Percentiles rank a stretch among this genome's conserved stretches.
These are phyloP conservation scores for Cercospora beticola DNA, from an alignment of 2,329 filamentous ascomycete species.

Conservation along the genomic window DNA sequence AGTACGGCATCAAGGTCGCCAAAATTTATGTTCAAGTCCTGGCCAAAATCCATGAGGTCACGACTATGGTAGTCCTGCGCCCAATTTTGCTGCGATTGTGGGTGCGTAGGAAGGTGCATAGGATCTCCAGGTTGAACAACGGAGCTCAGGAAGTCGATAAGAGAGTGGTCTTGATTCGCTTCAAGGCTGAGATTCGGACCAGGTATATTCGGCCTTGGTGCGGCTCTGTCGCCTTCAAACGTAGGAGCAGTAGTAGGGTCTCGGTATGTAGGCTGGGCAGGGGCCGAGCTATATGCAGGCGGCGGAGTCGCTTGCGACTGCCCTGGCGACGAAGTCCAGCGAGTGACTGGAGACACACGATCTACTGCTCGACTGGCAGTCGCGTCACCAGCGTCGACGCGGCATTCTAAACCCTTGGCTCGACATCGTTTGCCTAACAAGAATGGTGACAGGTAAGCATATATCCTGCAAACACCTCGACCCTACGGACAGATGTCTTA, in stretches of 20 bases:
- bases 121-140: slow-evolving; percentile 18
- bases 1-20: slow-evolving; percentile 24
- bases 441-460: background rate
- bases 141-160: slow-evolving; percentile 21
- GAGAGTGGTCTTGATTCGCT: slow-evolving; percentile 18
- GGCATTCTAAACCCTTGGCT: slow-evolving; percentile 24
- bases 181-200: background rate
- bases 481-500: background rate
- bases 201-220: slow-evolving; percentile 1
- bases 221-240: background rate
- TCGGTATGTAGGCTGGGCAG: background rate
- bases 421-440: slow-evolving; percentile 18
- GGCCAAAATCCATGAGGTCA: slow-evolving; percentile 28
- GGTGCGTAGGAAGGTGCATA: background rate
- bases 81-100: slow-evolving; percentile 16
- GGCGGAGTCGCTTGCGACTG: slow-evolving; percentile 1
- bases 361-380: background rate
- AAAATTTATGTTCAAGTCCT: slow-evolving; percentile 26
- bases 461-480: background rate
- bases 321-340: slow-evolving; percentile 12
- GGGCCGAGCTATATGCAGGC: background rate
- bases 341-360: slow-evolving; percentile 7
- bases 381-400: slow-evolving; percentile 15
- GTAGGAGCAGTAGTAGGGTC: background rate
- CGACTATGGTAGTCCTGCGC: slow-evolving; percentile 22